Percentiles rank a stretch among this genome's conserved stretches.
Conservation (phyloP, 306 rosid genomes). For the Erythrophleum fordii region DNA sequence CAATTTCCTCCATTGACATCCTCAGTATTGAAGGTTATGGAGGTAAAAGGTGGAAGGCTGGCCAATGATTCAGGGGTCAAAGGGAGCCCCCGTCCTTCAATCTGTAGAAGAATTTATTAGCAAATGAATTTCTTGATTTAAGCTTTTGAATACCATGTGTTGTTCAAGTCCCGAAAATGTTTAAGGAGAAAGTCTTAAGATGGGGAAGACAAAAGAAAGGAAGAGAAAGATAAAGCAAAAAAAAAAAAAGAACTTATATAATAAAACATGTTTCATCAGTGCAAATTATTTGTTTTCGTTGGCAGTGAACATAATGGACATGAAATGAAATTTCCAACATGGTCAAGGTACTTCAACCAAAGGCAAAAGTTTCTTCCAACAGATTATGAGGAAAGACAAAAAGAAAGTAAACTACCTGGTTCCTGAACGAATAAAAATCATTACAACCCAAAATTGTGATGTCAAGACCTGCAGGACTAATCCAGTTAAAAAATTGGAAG, state of each 20-base stretch:
- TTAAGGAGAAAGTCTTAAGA: conserved; percentile 6
- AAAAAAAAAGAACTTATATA: not conserved
- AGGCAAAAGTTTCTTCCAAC: not conserved
- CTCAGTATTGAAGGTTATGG: conserved; percentile 79
- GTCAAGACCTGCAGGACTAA: conserved; percentile 75
- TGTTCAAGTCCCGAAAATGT: not conserved
- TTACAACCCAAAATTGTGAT: conserved; percentile 93
- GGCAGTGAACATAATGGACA: not conserved
- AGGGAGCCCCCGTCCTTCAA: conserved; percentile 87
- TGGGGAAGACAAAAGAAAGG: not conserved
- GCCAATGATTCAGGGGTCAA: conserved; percentile 87
- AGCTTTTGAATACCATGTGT: conserved; percentile 12
- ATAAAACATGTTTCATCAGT: not conserved
- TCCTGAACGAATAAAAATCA: conserved; percentile 89
- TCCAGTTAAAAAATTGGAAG: conserved; percentile 38
- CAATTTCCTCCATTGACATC: conserved; percentile 61
- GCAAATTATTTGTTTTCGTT: not conserved
- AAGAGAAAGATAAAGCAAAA: not conserved
- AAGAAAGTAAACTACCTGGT: conserved; percentile 59
- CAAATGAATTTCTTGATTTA: conserved; percentile 28
- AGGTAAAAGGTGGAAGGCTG: conserved; percentile 77
- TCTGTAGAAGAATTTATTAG: conserved; percentile 52
- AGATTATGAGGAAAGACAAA: not conserved
- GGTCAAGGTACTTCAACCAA: not conserved
- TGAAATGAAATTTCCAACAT: conserved; percentile 1